phyloP scores from a whole-genome alignment of 805 yeast genomes.

The Yarrowia sp. region DNA sequence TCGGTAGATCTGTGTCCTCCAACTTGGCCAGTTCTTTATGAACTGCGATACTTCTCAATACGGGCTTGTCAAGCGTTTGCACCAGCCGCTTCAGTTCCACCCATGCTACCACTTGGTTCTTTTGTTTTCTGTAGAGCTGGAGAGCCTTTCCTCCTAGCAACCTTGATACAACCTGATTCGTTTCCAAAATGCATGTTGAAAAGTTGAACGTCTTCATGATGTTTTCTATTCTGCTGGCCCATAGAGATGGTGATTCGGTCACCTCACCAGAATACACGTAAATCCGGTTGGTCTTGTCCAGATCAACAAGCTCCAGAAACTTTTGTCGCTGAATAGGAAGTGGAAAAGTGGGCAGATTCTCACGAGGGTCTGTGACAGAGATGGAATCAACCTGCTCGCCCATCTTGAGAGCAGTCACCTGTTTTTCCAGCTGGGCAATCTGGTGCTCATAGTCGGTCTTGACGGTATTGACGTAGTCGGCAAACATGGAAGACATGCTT shows the following conservation, averaged over 20 bases:
- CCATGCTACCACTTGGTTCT: constrained; percentile 9
- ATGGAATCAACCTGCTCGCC: constrained; percentile 16
- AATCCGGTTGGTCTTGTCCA: not conserved
- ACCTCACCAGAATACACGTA: constrained; percentile 15
- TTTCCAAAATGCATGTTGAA: constrained; percentile 21
- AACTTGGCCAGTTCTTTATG: constrained; percentile 4
- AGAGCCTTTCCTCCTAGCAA: constrained; percentile 7
- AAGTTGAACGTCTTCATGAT: constrained; percentile 23
- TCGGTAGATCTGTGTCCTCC: constrained; percentile 4
- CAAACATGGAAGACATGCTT: constrained; percentile 21
- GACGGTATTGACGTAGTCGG: constrained; percentile 24
- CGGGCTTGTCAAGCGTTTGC: not conserved
- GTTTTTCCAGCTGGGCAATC: constrained; percentile 15
- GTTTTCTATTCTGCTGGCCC: constrained; percentile 23
- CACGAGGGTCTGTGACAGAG: constrained; percentile 12
- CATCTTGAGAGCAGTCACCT: constrained; percentile 14
- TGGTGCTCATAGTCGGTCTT: constrained; percentile 23
- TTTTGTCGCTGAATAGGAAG: constrained; percentile 12
- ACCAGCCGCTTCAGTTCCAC: constrained; percentile 1
- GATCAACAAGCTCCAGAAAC: constrained; percentile 6
- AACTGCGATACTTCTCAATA: constrained; percentile 1
- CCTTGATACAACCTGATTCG: not conserved
- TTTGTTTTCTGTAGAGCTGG: constrained; percentile 3
- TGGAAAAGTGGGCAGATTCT: constrained; percentile 10
- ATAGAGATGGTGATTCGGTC: not conserved